Percentiles rank a stretch among this genome's conserved stretches.
These are phyloP conservation scores for Cordyceps pruinosa DNA, from an alignment of 2,329 filamentous ascomycete species.

Conservation along the genomic window DNA sequence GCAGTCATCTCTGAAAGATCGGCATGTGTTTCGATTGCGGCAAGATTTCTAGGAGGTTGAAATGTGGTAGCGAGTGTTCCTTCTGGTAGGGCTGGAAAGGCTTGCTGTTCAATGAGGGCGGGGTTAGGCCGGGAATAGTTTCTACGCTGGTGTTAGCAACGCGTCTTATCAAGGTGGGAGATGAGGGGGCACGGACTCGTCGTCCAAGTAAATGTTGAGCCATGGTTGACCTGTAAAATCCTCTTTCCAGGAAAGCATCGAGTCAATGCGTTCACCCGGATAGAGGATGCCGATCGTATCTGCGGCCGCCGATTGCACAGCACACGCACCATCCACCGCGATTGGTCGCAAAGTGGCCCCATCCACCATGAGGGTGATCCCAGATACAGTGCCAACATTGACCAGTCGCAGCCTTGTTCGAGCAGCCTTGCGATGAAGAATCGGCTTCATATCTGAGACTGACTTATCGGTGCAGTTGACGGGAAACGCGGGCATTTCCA, in stretches of 20 bases:
- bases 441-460: conserved; percentile 12
- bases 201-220: conserved; percentile 20
- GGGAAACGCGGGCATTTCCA: conserved; percentile 21
- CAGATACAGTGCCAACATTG: conserved; percentile 20
- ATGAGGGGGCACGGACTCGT: conserved; percentile 18
- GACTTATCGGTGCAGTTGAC: conserved; percentile 16
- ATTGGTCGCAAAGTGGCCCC: conserved; percentile 19
- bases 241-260: conserved; percentile 17
- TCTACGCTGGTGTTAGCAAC: conserved; percentile 5
- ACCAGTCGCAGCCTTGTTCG: conserved; percentile 18
- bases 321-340: conserved; percentile 18
- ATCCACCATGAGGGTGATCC: conserved; percentile 17
- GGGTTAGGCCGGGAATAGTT: conserved; percentile 20
- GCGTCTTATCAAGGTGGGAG: not conserved
- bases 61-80: not conserved
- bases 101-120: conserved; percentile 3
- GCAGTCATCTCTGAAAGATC: not conserved
- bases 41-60: not conserved
- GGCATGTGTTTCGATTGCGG: not conserved
- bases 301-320: conserved; percentile 12
- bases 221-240: conserved; percentile 7
- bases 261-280: conserved; percentile 20
- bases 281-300: conserved; percentile 20
- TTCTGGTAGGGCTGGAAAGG: conserved; percentile 9
- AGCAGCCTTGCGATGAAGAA: conserved; percentile 12